Conservation (phyloP, 129 eudicot genomes). For the Artemisia argyi region DNA sequence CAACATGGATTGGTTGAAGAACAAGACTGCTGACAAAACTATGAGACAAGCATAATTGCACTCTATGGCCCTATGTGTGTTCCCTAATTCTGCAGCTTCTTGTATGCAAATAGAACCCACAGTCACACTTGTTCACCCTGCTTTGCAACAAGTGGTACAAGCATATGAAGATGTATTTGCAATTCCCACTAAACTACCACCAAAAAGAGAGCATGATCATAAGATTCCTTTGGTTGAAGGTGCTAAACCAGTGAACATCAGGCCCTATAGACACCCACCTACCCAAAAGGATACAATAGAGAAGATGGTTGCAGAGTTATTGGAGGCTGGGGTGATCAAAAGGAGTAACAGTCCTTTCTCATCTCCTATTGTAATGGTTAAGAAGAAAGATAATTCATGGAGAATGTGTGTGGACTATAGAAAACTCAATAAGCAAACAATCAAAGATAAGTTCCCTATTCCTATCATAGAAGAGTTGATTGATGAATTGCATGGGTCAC, state of each 20-base stretch:
- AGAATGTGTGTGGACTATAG: not conserved
- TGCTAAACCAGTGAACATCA: not conserved
- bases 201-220: not conserved
- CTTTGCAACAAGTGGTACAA: not conserved
- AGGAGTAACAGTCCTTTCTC: not conserved
- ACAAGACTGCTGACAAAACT: too few species aligned
- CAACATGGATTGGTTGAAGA: not conserved
- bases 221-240: not conserved
- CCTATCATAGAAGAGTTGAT: not conserved
- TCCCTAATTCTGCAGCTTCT: not conserved
- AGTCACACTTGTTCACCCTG: not conserved
- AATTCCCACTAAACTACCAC: not conserved
- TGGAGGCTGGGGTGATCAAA: not conserved
- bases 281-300: not conserved
- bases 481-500: not conserved
- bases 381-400: not conserved
- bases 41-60: not conserved
- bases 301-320: not conserved
- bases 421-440: not conserved
- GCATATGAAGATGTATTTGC: not conserved
- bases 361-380: not conserved
- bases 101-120: not conserved
- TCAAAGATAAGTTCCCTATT: not conserved
- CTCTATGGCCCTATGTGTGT: not conserved
- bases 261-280: not conserved